These are phyloP conservation scores for Silene latifolia DNA, from an alignment of 148 eudicot genomes.

Conservation along the genomic window DNA sequence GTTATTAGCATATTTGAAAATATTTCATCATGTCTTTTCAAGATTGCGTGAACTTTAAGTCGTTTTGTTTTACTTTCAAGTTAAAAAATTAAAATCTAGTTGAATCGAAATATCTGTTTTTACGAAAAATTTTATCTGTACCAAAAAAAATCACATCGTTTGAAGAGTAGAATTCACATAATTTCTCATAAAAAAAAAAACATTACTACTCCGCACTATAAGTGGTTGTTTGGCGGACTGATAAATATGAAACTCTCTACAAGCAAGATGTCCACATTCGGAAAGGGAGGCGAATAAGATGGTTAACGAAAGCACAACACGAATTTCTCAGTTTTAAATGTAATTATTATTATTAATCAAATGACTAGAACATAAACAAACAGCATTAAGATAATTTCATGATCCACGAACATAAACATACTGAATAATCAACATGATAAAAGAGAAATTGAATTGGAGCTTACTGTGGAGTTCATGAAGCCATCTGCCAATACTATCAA, in stretches of 20 bases:
- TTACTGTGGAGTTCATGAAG: conserved; percentile 97
- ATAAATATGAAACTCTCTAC: too few species aligned
- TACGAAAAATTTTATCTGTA: too few species aligned
- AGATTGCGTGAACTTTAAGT: too few species aligned
- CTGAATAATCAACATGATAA: not conserved
- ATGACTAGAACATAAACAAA: not conserved
- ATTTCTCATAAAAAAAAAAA: not conserved
- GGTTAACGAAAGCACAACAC: not conserved
- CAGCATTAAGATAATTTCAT: not conserved
- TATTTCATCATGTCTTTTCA: too few species aligned
- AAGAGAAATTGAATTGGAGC: conserved; percentile 11
- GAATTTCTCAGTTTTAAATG: not conserved
- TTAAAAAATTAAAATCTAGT: too few species aligned
- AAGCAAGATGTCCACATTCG: not conserved
- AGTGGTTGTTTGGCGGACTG: not conserved
- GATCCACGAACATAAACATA: not conserved
- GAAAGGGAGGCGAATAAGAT: not conserved
- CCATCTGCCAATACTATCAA: conserved; percentile 87
- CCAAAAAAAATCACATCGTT: too few species aligned
- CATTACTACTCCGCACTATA: not conserved
- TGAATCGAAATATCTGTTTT: too few species aligned
- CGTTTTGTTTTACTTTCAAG: too few species aligned
- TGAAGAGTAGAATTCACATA: not conserved
- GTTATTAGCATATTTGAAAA: too few species aligned
- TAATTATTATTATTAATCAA: not conserved